Evolutionary conservation across 768 basidiomycete species (phyloP).

Genomic region (Rhizopogon vulgaris): DNA sequence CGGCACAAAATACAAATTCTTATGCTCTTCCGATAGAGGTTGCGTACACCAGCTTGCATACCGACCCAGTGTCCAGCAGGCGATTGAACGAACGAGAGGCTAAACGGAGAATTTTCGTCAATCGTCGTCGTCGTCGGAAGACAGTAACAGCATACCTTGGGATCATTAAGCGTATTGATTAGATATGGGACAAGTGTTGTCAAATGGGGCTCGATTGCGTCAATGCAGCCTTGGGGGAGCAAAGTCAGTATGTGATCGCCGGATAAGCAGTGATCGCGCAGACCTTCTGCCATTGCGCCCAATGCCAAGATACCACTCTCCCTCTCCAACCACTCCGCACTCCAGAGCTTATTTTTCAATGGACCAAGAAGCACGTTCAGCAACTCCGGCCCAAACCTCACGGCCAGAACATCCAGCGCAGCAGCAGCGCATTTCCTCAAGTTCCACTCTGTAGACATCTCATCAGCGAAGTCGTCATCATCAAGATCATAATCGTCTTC

Average conservation of each 20-base stretch:
- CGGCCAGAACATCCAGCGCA: constrained; percentile 92
- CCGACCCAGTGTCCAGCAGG: constrained; percentile 98
- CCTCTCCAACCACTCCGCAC: constrained; percentile 84
- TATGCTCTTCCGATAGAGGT: constrained; percentile 78
- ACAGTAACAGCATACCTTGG: constrained; percentile 56
- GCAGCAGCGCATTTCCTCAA: constrained; percentile 97
- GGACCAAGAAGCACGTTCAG: constrained; percentile 84
- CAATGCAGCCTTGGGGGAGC: constrained; percentile 75
- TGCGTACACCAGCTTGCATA: constrained; percentile 98
- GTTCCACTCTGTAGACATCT: constrained; percentile 98
- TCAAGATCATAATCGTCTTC: constrained; percentile 86
- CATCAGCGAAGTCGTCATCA: constrained; percentile 85
- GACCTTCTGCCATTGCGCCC: constrained; percentile 98
- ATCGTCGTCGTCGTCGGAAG: constrained; percentile 1
- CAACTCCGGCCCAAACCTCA: constrained; percentile 86
- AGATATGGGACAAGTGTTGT: constrained; percentile 92
- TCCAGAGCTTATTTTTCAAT: constrained; percentile 92
- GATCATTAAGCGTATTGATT: constrained; percentile 82
- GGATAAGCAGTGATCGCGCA: constrained; percentile 10
- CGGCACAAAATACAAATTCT: constrained; percentile 86
- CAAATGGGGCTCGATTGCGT: constrained; percentile 90
- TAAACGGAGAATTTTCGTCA: constrained; percentile 24
- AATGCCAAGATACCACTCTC: constrained; percentile 95
- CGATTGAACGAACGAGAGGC: constrained; percentile 97
- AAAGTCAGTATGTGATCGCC: constrained; percentile 6